A percentile compares a stretch with the other conserved stretches of the same genome.
Evolutionary conservation across 805 yeast species (phyloP).

Genomic region (Zygosaccharomyces rouxii): DNA sequence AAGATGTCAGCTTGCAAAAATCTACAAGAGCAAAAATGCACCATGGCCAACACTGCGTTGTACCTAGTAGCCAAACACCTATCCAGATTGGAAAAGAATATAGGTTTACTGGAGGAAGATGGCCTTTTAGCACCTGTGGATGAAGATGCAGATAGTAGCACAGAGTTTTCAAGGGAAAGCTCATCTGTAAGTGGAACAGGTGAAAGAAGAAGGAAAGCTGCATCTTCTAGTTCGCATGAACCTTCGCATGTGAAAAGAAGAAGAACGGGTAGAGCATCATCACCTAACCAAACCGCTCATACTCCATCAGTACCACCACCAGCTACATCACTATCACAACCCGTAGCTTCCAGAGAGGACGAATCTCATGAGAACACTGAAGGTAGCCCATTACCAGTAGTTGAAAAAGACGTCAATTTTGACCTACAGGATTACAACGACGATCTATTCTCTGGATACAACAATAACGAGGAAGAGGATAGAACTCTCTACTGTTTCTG

Average conservation of each 20-base stretch:
- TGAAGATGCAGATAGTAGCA: slow-evolving; percentile 29
- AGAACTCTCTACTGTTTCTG: slow-evolving; percentile 82
- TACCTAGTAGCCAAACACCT: slow-evolving; percentile 74
- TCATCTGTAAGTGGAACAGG: slow-evolving; percentile 21
- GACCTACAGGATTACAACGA: slow-evolving; percentile 30
- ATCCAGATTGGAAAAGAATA: slow-evolving; percentile 65
- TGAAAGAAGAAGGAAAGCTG: slow-evolving; percentile 22
- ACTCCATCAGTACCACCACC: slow-evolving; percentile 4
- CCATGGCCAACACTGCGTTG: slow-evolving; percentile 78
- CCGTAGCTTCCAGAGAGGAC: slow-evolving; percentile 5
- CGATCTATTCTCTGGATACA: slow-evolving; percentile 34
- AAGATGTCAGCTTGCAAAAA: slow-evolving; percentile 56
- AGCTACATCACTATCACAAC: slow-evolving; percentile 4
- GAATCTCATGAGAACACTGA: slow-evolving; percentile 1
- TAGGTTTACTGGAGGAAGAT: slow-evolving; percentile 69
- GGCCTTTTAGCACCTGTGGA: slow-evolving; percentile 66
- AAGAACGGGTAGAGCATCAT: slow-evolving; percentile 17
- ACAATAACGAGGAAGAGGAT: slow-evolving; percentile 50
- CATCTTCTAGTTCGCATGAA: slow-evolving; percentile 15
- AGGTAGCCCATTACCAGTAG: slow-evolving; percentile 6
- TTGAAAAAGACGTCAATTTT: slow-evolving; percentile 14
- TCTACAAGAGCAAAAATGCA: slow-evolving; percentile 72
- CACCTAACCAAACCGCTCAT: slow-evolving; percentile 8
- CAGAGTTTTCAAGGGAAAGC: slow-evolving; percentile 31
- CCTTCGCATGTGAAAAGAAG: slow-evolving; percentile 21